phyloP scores from a whole-genome alignment of 2,329 filamentous ascomycete genomes.

The Raffaelea ambrosiae region DNA sequence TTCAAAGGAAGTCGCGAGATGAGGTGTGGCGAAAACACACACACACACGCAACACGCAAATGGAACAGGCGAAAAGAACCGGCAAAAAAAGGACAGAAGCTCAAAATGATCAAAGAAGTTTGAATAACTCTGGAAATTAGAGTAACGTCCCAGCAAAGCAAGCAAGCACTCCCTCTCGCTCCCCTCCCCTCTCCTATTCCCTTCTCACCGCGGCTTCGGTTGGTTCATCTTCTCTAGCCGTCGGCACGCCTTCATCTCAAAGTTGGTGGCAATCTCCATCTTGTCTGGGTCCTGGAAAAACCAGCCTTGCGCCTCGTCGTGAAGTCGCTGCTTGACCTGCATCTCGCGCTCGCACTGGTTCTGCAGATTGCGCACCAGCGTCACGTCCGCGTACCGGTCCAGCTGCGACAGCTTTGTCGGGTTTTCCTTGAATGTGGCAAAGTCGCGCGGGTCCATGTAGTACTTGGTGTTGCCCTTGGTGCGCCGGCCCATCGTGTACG shows the following conservation, averaged over 20 bases:
- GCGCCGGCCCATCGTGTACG: constrained; percentile 65
- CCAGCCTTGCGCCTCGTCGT: constrained; percentile 78
- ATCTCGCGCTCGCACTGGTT: constrained; percentile 69
- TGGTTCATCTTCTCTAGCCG: constrained; percentile 36
- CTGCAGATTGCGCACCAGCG: constrained; percentile 59
- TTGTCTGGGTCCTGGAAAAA: constrained; percentile 74
- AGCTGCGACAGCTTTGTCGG: constrained; percentile 62
- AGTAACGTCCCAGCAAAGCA: too few species aligned
- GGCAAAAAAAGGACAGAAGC: too few species aligned
- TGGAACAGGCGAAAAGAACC: too few species aligned
- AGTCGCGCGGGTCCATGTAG: constrained; percentile 72
- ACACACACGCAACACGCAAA: too few species aligned
- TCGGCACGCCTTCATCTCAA: constrained; percentile 43
- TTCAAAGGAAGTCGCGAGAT: too few species aligned
- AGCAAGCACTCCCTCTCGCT: not conserved
- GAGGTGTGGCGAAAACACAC: too few species aligned
- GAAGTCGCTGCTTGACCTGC: constrained; percentile 53
- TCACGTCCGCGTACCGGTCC: constrained; percentile 68
- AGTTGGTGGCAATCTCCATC: constrained; percentile 58
- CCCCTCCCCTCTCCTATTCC: not conserved
- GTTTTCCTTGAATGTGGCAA: constrained; percentile 40
- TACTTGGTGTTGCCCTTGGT: constrained; percentile 71
- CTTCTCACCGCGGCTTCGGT: constrained; percentile 1
- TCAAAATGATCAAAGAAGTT: too few species aligned
- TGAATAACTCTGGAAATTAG: too few species aligned